Percentiles rank a stretch among this genome's conserved stretches.
phyloP scores from a whole-genome alignment of 306 rosid species.

The Benincasa hispida region DNA sequence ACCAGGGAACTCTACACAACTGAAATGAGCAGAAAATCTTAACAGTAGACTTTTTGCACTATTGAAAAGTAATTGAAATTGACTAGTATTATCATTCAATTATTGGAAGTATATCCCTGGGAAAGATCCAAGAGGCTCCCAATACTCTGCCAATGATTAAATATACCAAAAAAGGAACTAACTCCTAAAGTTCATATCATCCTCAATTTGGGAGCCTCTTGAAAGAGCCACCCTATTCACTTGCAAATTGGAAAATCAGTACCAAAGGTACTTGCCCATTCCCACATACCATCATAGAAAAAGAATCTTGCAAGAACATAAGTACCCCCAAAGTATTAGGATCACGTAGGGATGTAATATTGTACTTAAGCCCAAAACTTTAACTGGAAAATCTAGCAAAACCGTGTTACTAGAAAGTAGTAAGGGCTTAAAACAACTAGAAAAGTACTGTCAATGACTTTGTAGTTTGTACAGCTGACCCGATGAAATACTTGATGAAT shows the following conservation, averaged over 20 bases:
- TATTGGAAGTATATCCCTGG: neutral
- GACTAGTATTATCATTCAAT: neutral
- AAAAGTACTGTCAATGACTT: neutral
- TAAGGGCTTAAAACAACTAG: neutral
- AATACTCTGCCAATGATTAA: neutral
- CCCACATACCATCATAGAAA: neutral
- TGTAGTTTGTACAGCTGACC: neutral
- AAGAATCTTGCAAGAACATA: neutral
- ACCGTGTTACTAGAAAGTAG: neutral
- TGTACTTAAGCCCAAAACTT: neutral
- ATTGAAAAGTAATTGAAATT: neutral
- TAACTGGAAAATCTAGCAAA: neutral
- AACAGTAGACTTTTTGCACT: neutral
- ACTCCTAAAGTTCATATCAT: neutral
- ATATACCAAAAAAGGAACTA: neutral
- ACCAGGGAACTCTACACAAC: neutral
- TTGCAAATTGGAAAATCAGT: neutral
- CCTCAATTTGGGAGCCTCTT: neutral
- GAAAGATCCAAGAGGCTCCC: neutral
- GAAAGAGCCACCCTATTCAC: neutral
- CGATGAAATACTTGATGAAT: neutral
- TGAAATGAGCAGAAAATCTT: neutral
- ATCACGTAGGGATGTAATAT: neutral
- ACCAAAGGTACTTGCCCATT: neutral
- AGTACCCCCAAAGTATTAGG: neutral